Evolutionary conservation across 106 monocot genomes (phyloP), one percentile per base, ranked within the genome.

Genomic region (Hemerocallis citrina): DNA sequence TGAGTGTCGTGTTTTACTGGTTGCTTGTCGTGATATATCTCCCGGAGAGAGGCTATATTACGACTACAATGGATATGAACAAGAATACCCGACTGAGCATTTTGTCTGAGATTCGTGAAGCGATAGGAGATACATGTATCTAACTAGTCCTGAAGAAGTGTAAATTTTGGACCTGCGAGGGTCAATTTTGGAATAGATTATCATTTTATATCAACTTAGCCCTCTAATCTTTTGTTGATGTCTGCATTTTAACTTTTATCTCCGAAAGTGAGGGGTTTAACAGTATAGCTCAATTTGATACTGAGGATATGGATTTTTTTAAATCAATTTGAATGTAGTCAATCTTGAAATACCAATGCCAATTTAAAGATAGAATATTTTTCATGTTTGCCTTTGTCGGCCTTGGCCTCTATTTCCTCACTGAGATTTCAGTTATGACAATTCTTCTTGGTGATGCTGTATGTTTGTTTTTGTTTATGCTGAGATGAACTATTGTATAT

Each of bases 41-140:
- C 56, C 65, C 5, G 92, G 92, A 55, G 92, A 92, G 57, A 77
- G 83, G 55, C 68, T 92, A 55, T 92, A 92, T 72, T 92, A 92
- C 61, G 86, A 92, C 59, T 92, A 92, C 80, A 92, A 92, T 51
- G 92, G 80, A 58, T 86, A 86, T 75, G 86, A 80, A 52, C 82
- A 92, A 32, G 86, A 77, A 55, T 92, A 92, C 52, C 92, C 92
- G 10, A 92, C 92, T 51, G 80, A 92, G 22, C 76, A 83, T 83
- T 92, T 92, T 70, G 69, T 92, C 41, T 92, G 68, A 85, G 22
- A 46, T 64, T 35, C 45, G 62, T 21, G 0, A 61, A 55, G n/a
- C 42, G 0, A 36, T 32, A 54, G 16, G 29, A 16, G 16, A n/a
- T 32, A 0, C 16, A 24, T 54, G 29, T 32, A 54, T 54, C 57